Percentiles rank a stretch among this genome's conserved stretches.
These are phyloP conservation scores for Pholiota microspora DNA, from an alignment of 768 basidiomycete genomes.

Conservation along the genomic window DNA sequence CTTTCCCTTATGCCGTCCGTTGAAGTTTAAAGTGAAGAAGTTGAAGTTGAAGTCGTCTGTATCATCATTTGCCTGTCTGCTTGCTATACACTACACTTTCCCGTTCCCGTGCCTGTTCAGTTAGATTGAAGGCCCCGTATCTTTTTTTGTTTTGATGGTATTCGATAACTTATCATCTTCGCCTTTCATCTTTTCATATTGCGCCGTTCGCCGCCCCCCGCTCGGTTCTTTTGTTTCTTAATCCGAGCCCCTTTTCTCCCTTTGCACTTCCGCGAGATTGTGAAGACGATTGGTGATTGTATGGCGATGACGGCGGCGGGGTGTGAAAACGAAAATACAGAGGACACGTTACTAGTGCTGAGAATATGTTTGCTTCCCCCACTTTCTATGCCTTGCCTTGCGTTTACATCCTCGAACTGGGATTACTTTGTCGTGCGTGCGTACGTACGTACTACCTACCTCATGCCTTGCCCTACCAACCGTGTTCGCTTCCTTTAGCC, in stretches of 20 bases:
- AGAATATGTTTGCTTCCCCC: background rate
- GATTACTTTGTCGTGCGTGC: no score
- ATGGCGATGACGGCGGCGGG: background rate
- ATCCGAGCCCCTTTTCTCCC: no score
- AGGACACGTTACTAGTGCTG: no score
- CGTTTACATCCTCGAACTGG: no score
- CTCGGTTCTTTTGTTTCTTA: no score
- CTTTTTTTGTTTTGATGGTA: background rate
- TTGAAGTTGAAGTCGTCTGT: background rate
- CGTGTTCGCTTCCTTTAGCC: no score
- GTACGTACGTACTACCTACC: background rate
- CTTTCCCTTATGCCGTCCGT: no score
- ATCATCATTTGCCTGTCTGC: background rate
- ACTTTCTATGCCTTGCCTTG: background rate
- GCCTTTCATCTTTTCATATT: background rate
- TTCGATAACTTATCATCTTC: slow-evolving; percentile 1
- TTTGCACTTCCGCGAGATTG: no score
- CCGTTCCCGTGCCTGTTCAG: background rate
- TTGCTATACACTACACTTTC: background rate
- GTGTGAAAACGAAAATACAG: no score
- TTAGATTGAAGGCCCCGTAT: background rate
- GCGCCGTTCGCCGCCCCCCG: no score
- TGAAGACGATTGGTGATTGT: background rate
- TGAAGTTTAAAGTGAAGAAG: no score
- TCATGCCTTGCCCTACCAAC: background rate